Base-by-base conservation (phyloP, 2,329 filamentous ascomycete genomes). In the Biscogniauxia mediterranea region DNA sequence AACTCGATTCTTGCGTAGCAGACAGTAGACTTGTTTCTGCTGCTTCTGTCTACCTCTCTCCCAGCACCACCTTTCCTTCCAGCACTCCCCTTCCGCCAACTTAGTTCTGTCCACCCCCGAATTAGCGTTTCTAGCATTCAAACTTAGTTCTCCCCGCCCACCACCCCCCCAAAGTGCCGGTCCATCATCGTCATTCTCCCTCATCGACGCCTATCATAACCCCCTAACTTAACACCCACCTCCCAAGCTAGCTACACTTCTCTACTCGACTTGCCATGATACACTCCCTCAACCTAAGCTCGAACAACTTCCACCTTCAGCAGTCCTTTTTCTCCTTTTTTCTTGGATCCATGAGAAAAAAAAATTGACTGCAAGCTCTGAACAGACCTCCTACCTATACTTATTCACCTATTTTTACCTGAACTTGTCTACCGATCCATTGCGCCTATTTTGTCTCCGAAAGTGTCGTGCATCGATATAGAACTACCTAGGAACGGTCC, bases 141-240 rank as follows among this genome's bases (percentile, higher is more conserved):
- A 50, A 56, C 55, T 51, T 50, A 56, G 26, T 56, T 51, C 32
- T 50, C 55, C 54, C 55, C 55, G 26, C 54, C 52, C 32, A 15
- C 28, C 26, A 28, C 3, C 54, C 52, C 32, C 28, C 28, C 26
- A 28, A 20, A 20, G 19, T 55, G 28, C 54, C 54, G 26, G 20
- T 19, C 46, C 46, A 52, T 21, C 50, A 52, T 52, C 50, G 50
- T 52, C 50, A 52, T 52, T 25, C 52, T 42, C 32, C 32, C 32
- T 46, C 38, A 46, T 46, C 38, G 38, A 46, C 2, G 17, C 38
- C 38, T 46, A n/a, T 46, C 38, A n/a, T 7, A 32, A n/a, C 38
- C 38, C 38, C 38, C 38, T 46, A 23, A 46, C n/a, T n/a, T n/a
- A 42, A 46, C 38, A 46, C 38, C 28, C 28, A 32, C 38, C 38